These are phyloP conservation scores for Exserohilum turcica DNA, from an alignment of 2,329 filamentous ascomycete species.

Conservation along the genomic window DNA sequence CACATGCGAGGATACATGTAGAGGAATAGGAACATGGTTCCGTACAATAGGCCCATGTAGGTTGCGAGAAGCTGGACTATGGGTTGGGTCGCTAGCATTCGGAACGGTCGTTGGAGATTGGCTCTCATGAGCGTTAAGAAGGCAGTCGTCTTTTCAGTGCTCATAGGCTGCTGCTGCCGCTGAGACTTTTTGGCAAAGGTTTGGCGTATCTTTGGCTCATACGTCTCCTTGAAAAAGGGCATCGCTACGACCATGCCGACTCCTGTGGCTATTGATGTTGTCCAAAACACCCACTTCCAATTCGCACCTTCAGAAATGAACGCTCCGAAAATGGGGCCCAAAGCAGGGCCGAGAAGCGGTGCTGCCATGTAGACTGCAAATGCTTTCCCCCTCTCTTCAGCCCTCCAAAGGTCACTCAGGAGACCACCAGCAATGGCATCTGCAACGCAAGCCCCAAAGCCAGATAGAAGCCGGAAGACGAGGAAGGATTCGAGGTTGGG, in stretches of 20 bases:
- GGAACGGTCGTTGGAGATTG: background rate
- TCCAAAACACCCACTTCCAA: conserved; percentile 37
- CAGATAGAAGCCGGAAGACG: no score
- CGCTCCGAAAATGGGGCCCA: conserved; percentile 34
- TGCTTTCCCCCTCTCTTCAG: background rate
- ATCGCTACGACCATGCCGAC: background rate
- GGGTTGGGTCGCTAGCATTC: background rate
- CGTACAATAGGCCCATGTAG: background rate
- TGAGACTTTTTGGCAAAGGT: background rate
- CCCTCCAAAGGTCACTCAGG: no score
- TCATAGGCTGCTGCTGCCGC: background rate
- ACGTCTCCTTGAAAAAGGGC: background rate
- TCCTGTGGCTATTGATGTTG: background rate
- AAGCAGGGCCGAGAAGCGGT: conserved; percentile 25
- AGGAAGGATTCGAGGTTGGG: no score
- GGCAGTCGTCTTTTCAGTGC: background rate
- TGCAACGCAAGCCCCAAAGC: no score
- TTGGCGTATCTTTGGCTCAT: background rate
- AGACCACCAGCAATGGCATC: no score
- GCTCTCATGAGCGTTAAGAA: background rate
- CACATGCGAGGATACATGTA: background rate
- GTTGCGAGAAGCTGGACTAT: background rate
- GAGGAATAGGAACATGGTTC: background rate
- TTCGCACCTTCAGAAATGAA: conserved; percentile 20
- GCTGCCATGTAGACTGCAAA: background rate